Percentiles rank a stretch among this genome's conserved stretches.
Evolutionary conservation across 2,329 filamentous ascomycete species (phyloP).

Genomic region (Allantophomopsis lycopodina): DNA sequence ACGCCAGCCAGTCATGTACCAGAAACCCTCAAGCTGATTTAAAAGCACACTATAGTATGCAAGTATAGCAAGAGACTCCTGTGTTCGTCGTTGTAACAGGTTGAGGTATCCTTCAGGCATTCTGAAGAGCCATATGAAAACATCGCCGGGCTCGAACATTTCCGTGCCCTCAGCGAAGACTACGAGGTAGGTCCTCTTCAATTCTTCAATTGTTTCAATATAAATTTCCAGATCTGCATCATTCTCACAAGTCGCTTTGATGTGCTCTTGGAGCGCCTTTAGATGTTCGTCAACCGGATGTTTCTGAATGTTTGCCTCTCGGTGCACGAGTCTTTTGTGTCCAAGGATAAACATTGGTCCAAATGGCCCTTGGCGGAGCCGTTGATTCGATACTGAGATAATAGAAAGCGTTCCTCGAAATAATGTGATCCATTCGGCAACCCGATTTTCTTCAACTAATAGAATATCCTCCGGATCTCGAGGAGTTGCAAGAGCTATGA

Average conservation of each 20-base stretch:
- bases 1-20: conserved; percentile 21
- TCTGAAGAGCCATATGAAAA: conserved; percentile 22
- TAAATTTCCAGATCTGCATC: conserved; percentile 11
- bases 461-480: conserved; percentile 17
- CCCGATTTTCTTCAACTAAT: conserved; percentile 13
- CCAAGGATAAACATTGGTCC: conserved; percentile 13
- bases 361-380: conserved; percentile 3
- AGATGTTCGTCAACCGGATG: conserved; percentile 6
- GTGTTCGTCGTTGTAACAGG: conserved; percentile 17
- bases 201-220: conserved; percentile 16
- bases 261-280: conserved; percentile 7
- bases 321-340: conserved; percentile 3
- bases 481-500: conserved; percentile 19
- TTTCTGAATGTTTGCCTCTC: not conserved
- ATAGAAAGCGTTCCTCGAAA: conserved; percentile 18
- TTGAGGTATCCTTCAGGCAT: conserved; percentile 20
- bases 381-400: conserved; percentile 11
- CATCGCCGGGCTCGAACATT: conserved; percentile 19
- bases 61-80: conserved; percentile 19
- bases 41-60: conserved; percentile 18
- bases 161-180: conserved; percentile 5
- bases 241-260: conserved; percentile 8
- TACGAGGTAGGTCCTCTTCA: conserved; percentile 15
- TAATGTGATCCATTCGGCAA: conserved; percentile 20
- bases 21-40: conserved; percentile 15